These are phyloP conservation scores for Vaccinium vitisidaea DNA, from an alignment of 148 eudicot genomes.

Conservation along the genomic window DNA sequence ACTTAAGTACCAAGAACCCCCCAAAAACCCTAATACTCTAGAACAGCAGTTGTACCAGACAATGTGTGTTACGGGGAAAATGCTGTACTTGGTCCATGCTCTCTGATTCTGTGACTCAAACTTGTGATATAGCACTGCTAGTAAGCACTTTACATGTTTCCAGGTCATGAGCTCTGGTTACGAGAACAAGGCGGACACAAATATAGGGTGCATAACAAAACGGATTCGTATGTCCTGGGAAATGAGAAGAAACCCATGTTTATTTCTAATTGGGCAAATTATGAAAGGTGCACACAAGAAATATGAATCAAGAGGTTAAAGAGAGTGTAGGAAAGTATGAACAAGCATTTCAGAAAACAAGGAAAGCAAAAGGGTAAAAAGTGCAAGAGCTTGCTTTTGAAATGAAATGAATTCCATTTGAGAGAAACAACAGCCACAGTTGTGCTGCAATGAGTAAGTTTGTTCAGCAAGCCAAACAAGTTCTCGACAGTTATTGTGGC, in stretches of 20 bases:
- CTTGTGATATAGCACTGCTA: not conserved
- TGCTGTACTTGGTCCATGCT: not conserved
- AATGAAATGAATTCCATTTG: not conserved
- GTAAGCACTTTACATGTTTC: not conserved
- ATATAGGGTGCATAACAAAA: not conserved
- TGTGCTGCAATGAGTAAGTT: not conserved
- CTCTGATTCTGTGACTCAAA: not conserved
- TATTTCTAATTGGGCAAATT: not conserved
- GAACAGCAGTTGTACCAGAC: not conserved
- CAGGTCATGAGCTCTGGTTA: not conserved
- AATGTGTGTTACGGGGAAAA: not conserved
- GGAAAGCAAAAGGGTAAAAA: not conserved
- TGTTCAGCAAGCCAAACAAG: not conserved
- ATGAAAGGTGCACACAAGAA: conserved; percentile 4
- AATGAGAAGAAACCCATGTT: not conserved
- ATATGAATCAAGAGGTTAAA: not conserved
- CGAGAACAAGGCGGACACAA: not conserved
- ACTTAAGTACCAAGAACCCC: not conserved
- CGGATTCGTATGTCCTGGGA: not conserved
- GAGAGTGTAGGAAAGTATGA: not conserved
- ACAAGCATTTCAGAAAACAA: not conserved
- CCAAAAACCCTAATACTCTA: not conserved
- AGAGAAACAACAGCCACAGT: not conserved
- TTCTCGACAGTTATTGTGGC: not conserved
- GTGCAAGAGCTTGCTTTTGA: conserved; percentile 6